These are phyloP conservation scores for Botrytis cinerea DNA, from an alignment of 2,329 filamentous ascomycete genomes.

Conservation along the genomic window DNA sequence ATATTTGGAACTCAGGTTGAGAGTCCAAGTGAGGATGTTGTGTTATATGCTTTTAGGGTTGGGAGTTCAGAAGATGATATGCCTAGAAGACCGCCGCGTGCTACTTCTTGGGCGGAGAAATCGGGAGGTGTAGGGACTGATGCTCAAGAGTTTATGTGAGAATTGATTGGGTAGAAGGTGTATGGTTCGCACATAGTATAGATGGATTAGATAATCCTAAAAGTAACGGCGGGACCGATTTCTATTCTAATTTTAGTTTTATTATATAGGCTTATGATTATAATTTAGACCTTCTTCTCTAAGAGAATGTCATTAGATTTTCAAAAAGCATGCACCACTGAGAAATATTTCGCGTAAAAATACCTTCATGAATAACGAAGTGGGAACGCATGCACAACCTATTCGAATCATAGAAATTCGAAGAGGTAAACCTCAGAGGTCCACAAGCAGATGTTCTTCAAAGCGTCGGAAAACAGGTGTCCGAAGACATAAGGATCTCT, in stretches of 20 bases:
- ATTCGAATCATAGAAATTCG: background rate
- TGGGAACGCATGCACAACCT: background rate
- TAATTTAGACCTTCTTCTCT: background rate
- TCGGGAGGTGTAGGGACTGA: background rate
- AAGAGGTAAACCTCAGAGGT: background rate
- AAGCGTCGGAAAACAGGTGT: background rate
- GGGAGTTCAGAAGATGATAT: background rate
- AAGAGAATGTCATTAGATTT: background rate
- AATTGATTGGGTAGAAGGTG: background rate
- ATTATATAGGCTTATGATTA: background rate
- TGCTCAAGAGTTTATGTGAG: background rate
- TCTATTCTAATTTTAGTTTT: background rate
- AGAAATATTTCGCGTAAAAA: background rate
- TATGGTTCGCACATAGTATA: background rate
- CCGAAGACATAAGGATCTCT: background rate
- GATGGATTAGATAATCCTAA: background rate
- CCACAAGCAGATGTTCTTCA: background rate
- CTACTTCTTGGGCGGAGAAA: background rate
- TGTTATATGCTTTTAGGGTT: conserved; percentile 2
- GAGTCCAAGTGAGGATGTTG: background rate
- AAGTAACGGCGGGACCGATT: background rate
- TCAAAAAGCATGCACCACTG: background rate
- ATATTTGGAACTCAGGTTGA: background rate
- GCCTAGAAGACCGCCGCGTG: background rate
- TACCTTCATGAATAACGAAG: background rate